phyloP scores from a whole-genome alignment of 495 filamentous ascomycete genomes.

The Oidiodendron maius region DNA sequence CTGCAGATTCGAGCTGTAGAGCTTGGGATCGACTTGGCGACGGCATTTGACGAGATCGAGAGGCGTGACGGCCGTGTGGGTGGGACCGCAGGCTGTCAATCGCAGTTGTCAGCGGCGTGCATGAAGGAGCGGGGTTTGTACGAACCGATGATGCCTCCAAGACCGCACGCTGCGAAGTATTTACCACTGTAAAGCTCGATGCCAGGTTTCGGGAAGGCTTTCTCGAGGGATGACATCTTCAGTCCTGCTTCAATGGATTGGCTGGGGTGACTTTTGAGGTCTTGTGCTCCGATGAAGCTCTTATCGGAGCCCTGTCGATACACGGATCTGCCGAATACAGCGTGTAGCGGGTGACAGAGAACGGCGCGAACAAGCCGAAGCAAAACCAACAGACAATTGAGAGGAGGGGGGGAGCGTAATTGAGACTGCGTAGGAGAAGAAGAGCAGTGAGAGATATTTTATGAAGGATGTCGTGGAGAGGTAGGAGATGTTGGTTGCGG shows the following conservation, averaged over 20 bases:
- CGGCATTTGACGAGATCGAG: constrained; percentile 66
- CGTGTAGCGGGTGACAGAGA: background rate
- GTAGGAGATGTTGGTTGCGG: no score
- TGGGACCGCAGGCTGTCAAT: constrained; percentile 52
- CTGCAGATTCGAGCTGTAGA: constrained; percentile 61
- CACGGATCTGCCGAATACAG: background rate
- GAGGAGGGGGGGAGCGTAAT: background rate
- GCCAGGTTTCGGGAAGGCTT: constrained; percentile 23
- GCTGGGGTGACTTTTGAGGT: background rate
- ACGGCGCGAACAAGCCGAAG: background rate
- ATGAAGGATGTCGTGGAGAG: no score
- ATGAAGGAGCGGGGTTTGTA: constrained; percentile 4
- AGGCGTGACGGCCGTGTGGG: constrained; percentile 44
- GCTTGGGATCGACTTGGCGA: constrained; percentile 65
- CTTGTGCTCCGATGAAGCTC: constrained; percentile 3
- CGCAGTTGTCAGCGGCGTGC: background rate
- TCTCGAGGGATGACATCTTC: constrained; percentile 18
- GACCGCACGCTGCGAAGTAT: constrained; percentile 59
- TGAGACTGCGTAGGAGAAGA: background rate
- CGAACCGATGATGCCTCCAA: constrained; percentile 61
- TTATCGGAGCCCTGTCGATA: constrained; percentile 9
- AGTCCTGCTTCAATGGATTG: background rate
- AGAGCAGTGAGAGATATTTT: background rate
- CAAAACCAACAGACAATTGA: background rate
- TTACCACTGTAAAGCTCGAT: constrained; percentile 63